phyloP scores from a whole-genome alignment of 176 grass and related monocot species.

The Zoysia japonica region DNA sequence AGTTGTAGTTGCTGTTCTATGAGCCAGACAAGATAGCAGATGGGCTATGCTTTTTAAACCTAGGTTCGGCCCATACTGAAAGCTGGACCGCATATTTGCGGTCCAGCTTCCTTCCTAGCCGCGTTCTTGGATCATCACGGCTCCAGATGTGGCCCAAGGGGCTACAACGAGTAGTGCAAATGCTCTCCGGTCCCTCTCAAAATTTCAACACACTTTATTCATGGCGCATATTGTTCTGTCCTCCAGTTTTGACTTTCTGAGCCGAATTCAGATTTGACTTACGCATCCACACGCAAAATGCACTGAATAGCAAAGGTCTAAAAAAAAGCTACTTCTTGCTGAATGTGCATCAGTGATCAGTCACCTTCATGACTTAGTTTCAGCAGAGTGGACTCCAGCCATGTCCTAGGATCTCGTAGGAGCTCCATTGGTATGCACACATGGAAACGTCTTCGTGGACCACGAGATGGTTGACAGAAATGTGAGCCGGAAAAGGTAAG shows the following conservation, averaged over 20 bases:
- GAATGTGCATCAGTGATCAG: constrained; percentile 8
- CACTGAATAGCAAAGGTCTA: not conserved
- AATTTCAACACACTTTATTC: not conserved
- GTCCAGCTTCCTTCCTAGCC: not conserved
- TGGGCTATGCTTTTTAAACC: not conserved
- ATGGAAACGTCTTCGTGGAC: constrained; percentile 15
- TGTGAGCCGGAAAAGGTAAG: constrained; percentile 1
- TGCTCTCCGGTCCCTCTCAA: not conserved
- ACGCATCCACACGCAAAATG: not conserved
- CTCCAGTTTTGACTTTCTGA: not conserved
- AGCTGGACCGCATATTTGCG: not conserved
- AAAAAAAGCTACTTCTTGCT: not conserved
- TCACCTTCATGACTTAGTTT: not conserved
- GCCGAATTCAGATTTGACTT: constrained; percentile 1
- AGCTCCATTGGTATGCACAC: constrained; percentile 11
- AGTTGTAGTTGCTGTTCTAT: not conserved
- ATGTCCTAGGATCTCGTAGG: not conserved
- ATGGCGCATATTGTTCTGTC: not conserved
- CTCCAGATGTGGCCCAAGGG: not conserved
- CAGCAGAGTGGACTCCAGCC: constrained; percentile 32
- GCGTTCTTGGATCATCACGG: no score
- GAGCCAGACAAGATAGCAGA: not conserved
- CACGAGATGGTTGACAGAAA: not conserved
- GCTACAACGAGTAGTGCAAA: not conserved
- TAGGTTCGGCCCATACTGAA: not conserved